These are phyloP conservation scores for Cicer chorassanicum DNA, from an alignment of 306 rosid species.

Conservation along the genomic window DNA sequence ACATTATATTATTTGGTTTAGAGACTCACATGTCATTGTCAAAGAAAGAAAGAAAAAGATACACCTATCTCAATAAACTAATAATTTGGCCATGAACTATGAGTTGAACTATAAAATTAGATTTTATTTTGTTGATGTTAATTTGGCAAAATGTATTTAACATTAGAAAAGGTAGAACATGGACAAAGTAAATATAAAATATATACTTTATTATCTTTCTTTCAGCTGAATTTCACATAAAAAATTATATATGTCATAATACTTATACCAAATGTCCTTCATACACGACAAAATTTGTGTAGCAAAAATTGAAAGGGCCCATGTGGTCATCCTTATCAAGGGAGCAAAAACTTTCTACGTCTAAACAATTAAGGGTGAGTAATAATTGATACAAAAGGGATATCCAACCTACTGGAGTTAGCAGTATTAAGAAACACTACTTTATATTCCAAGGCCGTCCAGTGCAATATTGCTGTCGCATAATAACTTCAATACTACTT, in stretches of 20 bases:
- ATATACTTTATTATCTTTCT: slow-evolving; percentile 15
- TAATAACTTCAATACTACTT: too few species aligned
- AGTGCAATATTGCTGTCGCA: too few species aligned
- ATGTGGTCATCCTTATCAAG: slow-evolving; percentile 29
- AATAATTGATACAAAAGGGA: slow-evolving; percentile 33
- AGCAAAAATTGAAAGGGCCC: slow-evolving; percentile 1
- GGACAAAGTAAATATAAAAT: slow-evolving; percentile 1
- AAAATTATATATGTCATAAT: not conserved
- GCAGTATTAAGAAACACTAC: slow-evolving; percentile 32
- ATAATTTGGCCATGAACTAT: not conserved
- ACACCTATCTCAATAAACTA: too few species aligned
- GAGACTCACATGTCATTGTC: too few species aligned
- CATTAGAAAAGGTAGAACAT: not conserved
- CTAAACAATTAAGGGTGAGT: slow-evolving; percentile 30
- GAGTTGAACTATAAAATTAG: not conserved
- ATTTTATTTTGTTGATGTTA: too few species aligned
- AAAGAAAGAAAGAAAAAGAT: too few species aligned
- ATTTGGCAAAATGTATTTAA: not conserved
- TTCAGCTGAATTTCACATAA: slow-evolving; percentile 5
- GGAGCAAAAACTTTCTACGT: slow-evolving; percentile 37
- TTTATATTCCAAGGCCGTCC: slow-evolving; percentile 52
- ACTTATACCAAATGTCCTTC: slow-evolving; percentile 32
- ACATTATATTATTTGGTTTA: too few species aligned
- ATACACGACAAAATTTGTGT: slow-evolving; percentile 37
- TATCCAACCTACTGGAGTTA: slow-evolving; percentile 36